Percentiles rank a stretch among this genome's conserved stretches.
Conservation (phyloP, 1,284 basidiomycete species). For the Mycena sp. region DNA sequence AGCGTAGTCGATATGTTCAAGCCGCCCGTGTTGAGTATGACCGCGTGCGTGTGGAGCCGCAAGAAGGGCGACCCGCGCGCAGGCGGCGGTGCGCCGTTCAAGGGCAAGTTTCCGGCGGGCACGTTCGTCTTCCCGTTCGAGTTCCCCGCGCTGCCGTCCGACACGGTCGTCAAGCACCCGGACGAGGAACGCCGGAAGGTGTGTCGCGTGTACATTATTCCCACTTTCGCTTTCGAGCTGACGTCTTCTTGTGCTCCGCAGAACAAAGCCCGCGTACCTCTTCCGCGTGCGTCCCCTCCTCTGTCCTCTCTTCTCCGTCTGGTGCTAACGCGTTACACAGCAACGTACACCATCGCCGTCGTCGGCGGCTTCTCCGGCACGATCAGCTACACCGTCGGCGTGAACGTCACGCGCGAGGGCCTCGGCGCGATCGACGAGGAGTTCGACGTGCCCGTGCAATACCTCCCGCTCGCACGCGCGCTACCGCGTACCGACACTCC, state of each 20-base stretch:
- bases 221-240: not conserved
- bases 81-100: not conserved
- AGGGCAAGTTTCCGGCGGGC: conserved; percentile 21
- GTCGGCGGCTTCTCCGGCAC: conserved; percentile 17
- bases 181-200: conserved; percentile 6
- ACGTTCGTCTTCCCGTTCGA: conserved; percentile 26
- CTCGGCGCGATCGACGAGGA: conserved; percentile 26
- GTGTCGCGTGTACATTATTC: not conserved
- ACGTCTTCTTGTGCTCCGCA: not conserved
- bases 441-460: conserved; percentile 21
- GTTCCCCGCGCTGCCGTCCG: conserved; percentile 21
- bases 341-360: conserved; percentile 15
- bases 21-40: conserved; percentile 18
- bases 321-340: not conserved
- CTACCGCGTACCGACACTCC: conserved; percentile 22
- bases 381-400: conserved; percentile 21
- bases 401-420: conserved; percentile 22
- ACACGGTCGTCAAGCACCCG: conserved; percentile 21
- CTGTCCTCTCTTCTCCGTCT: not conserved
- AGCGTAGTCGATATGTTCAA: conserved; percentile 21
- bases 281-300: conserved; percentile 18
- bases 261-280: conserved; percentile 11
- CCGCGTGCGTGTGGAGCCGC: conserved; percentile 19
- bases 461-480: conserved; percentile 18
- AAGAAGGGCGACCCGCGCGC: conserved; percentile 13